phyloP scores from a whole-genome alignment of 495 filamentous ascomycete genomes.

The Penicillium nucicola region DNA sequence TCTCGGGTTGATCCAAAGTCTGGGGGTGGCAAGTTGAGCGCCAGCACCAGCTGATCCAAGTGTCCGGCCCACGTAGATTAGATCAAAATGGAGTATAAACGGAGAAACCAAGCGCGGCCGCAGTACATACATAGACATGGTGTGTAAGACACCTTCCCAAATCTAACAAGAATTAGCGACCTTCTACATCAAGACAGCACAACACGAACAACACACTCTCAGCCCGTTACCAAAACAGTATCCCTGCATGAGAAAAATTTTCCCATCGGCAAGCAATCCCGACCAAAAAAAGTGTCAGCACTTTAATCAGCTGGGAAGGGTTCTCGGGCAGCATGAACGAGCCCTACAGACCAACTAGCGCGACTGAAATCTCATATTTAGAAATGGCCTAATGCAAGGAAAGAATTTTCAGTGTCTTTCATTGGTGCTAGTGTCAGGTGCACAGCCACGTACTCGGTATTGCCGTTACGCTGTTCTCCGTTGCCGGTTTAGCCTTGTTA shows the following conservation, averaged over 20 bases:
- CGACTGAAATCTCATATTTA: conserved; percentile 3
- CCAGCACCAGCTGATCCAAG: conserved; percentile 5
- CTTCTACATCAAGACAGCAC: background rate
- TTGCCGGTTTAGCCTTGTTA: conserved; percentile 10
- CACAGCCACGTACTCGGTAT: conserved; percentile 7
- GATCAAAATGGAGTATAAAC: background rate
- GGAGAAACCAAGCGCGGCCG: background rate
- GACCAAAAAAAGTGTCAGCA: conserved; percentile 5
- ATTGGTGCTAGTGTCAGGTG: background rate
- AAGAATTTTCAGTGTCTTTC: conserved; percentile 5
- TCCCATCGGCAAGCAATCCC: conserved; percentile 1
- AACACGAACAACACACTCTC: background rate
- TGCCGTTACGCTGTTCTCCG: background rate
- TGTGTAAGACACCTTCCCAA: no score
- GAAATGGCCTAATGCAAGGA: conserved; percentile 3
- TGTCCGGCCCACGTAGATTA: conserved; percentile 1
- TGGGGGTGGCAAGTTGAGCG: conserved; percentile 6
- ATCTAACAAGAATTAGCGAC: background rate
- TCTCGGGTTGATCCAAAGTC: background rate
- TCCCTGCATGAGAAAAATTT: conserved; percentile 5
- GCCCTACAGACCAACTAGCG: background rate
- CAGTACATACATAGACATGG: background rate
- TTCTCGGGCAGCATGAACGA: background rate
- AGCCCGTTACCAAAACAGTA: background rate
- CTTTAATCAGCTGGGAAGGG: background rate